Percentiles rank a stretch among this genome's conserved stretches.
These are phyloP conservation scores for Allium sativum DNA, from an alignment of 106 monocot genomes.

Conservation along the genomic window DNA sequence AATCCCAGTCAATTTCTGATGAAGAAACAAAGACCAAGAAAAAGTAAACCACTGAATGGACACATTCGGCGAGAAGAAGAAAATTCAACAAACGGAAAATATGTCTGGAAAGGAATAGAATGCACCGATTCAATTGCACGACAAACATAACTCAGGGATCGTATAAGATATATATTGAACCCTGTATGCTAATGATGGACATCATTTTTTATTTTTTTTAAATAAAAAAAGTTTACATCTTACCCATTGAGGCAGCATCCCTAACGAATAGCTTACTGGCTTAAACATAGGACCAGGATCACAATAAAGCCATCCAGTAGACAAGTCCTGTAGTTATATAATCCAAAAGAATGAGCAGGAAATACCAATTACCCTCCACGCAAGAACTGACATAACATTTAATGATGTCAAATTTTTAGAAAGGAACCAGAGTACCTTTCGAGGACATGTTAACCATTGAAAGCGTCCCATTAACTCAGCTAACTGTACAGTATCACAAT, in stretches of 20 bases:
- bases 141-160: neutral
- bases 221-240: conserved; percentile 9
- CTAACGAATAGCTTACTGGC: conserved; percentile 47
- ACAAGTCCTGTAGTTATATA: conserved; percentile 62
- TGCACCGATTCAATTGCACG: neutral
- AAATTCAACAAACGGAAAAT: too few relatives aligned
- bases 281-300: conserved; percentile 95
- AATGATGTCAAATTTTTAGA: neutral
- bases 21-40: too few relatives aligned
- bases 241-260: conserved; percentile 63
- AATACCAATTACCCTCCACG: neutral
- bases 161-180: neutral
- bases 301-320: conserved; percentile 97
- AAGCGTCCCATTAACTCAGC: conserved; percentile 82
- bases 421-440: conserved; percentile 48
- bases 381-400: neutral
- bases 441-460: conserved; percentile 91
- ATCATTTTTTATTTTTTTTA: too few relatives aligned
- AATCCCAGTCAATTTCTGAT: too few relatives aligned
- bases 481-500: conserved; percentile 35
- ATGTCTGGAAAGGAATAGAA: too few relatives aligned
- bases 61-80: too few relatives aligned
- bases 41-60: too few relatives aligned
- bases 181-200: neutral
- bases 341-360: neutral